Conservation (phyloP, 108 stramenopile genomes). For the Pelagomonas calceolata region DNA sequence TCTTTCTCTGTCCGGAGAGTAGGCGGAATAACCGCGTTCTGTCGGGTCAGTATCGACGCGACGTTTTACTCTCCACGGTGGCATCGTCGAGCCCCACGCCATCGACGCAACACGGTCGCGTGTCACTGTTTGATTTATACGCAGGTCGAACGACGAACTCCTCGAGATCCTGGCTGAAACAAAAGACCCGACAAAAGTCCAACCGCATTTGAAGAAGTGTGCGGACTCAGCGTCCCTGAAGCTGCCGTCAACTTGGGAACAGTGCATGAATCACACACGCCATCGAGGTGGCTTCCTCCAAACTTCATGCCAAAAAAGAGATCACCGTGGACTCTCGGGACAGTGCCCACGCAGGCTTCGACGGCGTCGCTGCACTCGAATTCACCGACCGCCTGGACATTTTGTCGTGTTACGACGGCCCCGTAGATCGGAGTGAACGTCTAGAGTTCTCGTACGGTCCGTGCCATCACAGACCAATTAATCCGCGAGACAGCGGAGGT, state of each 20-base stretch:
- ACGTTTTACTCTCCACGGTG: too few relatives aligned
- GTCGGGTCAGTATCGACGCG: too few relatives aligned
- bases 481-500: constrained; percentile 30
- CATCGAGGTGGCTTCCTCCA: too few relatives aligned
- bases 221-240: constrained; percentile 56
- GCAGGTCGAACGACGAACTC: constrained; percentile 55
- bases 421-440: constrained; percentile 10
- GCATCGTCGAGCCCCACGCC: not conserved
- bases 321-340: too few relatives aligned
- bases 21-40: too few relatives aligned
- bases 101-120: too few relatives aligned
- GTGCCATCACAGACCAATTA: constrained; percentile 37
- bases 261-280: too few relatives aligned
- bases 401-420: not conserved
- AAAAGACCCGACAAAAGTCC: constrained; percentile 45
- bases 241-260: constrained; percentile 39
- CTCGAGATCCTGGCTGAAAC: constrained; percentile 52
- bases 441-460: constrained; percentile 17
- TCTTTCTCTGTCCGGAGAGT: too few relatives aligned
- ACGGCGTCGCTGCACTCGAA: not conserved
- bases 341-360: too few relatives aligned
- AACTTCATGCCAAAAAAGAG: too few relatives aligned
- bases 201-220: constrained; percentile 54
- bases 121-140: constrained; percentile 49
- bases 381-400: not conserved